These are phyloP conservation scores for Tephrocybe sp. DNA, from an alignment of 768 basidiomycete genomes.

Conservation along the genomic window DNA sequence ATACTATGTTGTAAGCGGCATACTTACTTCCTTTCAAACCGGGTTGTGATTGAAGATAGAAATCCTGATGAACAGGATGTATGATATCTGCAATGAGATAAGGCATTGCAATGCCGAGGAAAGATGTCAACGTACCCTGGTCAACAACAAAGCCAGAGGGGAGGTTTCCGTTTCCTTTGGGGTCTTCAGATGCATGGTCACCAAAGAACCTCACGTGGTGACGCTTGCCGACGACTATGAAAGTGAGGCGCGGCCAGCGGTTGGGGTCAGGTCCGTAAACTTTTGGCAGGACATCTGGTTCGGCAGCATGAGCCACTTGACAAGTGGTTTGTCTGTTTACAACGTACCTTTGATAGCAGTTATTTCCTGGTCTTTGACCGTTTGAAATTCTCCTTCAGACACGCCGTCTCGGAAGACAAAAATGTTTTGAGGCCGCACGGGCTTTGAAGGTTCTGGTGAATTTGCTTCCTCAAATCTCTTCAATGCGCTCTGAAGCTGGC, in stretches of 20 bases:
- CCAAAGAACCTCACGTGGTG: slow-evolving; percentile 57
- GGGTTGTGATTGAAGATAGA: slow-evolving; percentile 58
- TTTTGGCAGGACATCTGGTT: slow-evolving; percentile 15
- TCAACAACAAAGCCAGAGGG: slow-evolving; percentile 58
- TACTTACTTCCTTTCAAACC: slow-evolving; percentile 50
- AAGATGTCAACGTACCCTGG: slow-evolving; percentile 17
- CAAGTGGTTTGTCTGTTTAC: no score
- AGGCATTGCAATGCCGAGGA: neutral
- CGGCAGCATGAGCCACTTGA: no score
- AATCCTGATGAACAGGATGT: slow-evolving; percentile 57
- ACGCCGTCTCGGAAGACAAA: slow-evolving; percentile 31
- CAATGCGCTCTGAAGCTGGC: no score
- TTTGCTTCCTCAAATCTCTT: no score
- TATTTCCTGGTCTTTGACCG: slow-evolving; percentile 20
- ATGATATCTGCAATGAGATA: slow-evolving; percentile 41
- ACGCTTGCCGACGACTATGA: slow-evolving; percentile 60
- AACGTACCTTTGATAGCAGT: slow-evolving; percentile 17
- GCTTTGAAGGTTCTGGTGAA: no score
- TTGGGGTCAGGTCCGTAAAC: slow-evolving; percentile 30
- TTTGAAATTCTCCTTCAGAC: slow-evolving; percentile 30
- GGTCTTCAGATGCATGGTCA: slow-evolving; percentile 34
- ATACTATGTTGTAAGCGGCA: neutral
- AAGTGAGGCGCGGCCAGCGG: slow-evolving; percentile 46
- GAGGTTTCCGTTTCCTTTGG: slow-evolving; percentile 54
- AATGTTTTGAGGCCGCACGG: slow-evolving; percentile 15